Base-by-base conservation (phyloP, 2,329 filamentous ascomycete species). In the Xylaria sp. region DNA sequence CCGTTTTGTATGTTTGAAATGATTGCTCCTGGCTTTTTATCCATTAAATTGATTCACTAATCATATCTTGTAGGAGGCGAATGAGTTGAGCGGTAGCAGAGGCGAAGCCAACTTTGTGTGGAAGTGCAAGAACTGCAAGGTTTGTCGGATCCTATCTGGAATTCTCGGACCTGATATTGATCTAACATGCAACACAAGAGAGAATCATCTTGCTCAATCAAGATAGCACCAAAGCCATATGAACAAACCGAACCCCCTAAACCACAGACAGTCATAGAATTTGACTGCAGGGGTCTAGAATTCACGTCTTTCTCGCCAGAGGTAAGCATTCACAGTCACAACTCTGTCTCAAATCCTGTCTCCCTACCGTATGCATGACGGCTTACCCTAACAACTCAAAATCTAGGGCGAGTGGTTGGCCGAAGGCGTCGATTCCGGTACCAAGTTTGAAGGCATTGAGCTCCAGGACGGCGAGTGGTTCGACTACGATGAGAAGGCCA, bases 51-150 rank as follows among this genome's bases (percentile, higher is more conserved):
- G n/a, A 59, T 48, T 18, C 28, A 28, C 71, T 44, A 69, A n/a
- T 70, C 50, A 70, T 60, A n/a, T 57, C 20, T 25, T 25, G 10
- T 71, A 97, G 94, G 95, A 98, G 79, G 87, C 86, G 77, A 94
- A 97, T 78, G 94, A 98, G 73, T 90, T 98, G 80, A 96, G 93
- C 72, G 94, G 94, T 44, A 98, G 94, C 80, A 89, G 94, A 77
- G 96, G 96, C 73, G 94, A 98, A 81, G 96, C 96, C 70, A 98
- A 98, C 82, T 99, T 99, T 81, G 96, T 99, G n/a, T 99, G 96
- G 95, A 94, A 90, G 81, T 99, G 96, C 87, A 97, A 97, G 82
- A 95, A 96, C 79, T 99, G 96, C 90, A 97, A 96, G 89, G 94
- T 96, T 74, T 37, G 82, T 79, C 7, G 1, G 20, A 39, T 18